These are phyloP conservation scores for Cyberlindnera meyerae DNA, from an alignment of 805 yeast genomes.

Conservation along the genomic window DNA sequence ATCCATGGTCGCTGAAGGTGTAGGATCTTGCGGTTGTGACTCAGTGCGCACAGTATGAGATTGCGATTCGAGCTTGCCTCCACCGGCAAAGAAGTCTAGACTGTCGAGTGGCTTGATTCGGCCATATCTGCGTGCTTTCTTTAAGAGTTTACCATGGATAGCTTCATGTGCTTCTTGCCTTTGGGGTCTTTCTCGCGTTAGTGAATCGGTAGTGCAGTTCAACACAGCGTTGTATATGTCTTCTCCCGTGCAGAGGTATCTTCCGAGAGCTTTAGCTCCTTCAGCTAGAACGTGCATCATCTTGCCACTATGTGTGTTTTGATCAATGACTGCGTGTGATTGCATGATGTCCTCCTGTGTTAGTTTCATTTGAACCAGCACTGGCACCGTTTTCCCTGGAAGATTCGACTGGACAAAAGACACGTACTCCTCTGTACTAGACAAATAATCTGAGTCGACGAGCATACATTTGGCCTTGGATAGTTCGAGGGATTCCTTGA, in stretches of 20 bases:
- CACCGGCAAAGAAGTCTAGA: constrained; percentile 37
- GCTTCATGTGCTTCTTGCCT: constrained; percentile 3
- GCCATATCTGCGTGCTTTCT: constrained; percentile 13
- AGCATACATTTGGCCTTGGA: constrained; percentile 11
- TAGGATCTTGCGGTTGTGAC: too few relatives aligned
- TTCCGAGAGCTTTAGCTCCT: constrained; percentile 12
- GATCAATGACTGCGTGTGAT: constrained; percentile 2
- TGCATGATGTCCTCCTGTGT: constrained; percentile 1
- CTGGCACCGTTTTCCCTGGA: neutral
- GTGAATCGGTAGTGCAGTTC: constrained; percentile 10
- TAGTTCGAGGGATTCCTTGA: constrained; percentile 22
- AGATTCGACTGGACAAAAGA: constrained; percentile 1
- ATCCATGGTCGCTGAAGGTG: too few relatives aligned
- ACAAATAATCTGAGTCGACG: too few relatives aligned
- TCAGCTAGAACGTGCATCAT: constrained; percentile 5
- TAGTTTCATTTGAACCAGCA: constrained; percentile 4
- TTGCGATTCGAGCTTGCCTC: constrained; percentile 15
- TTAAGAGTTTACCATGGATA: too few relatives aligned
- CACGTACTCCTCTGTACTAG: constrained; percentile 3
- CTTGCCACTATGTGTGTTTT: constrained; percentile 2
- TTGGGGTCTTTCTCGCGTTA: constrained; percentile 14
- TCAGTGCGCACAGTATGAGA: neutral
- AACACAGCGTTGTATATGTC: constrained; percentile 27
- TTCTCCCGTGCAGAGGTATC: constrained; percentile 22
- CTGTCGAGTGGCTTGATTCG: constrained; percentile 32